phyloP scores from a whole-genome alignment of 2,329 filamentous ascomycete genomes.

The Diaporthe sp. region DNA sequence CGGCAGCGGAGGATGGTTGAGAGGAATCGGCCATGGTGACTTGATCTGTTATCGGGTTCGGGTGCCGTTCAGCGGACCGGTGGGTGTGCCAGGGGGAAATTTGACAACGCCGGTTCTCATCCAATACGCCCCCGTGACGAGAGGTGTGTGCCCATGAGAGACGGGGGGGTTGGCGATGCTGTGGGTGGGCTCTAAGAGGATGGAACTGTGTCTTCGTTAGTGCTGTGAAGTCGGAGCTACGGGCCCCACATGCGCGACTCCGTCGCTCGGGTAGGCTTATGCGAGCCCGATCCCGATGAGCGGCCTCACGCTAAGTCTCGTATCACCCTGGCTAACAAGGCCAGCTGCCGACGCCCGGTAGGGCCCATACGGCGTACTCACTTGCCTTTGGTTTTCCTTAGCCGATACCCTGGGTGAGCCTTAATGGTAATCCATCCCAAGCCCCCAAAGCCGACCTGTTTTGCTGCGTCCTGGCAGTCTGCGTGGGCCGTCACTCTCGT shows the following conservation, averaged over 20 bases:
- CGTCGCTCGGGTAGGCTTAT: conserved; percentile 29
- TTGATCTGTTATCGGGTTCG: too few species aligned
- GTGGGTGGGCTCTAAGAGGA: neutral
- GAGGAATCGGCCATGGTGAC: conserved; percentile 25
- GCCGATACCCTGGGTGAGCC: neutral
- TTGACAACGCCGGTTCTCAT: neutral
- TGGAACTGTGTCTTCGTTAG: neutral
- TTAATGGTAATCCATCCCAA: neutral
- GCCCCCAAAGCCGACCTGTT: neutral
- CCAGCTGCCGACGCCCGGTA: neutral
- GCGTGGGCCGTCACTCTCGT: neutral
- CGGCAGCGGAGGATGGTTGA: neutral
- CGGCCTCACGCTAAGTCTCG: neutral
- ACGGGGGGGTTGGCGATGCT: neutral
- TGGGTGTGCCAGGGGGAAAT: too few species aligned
- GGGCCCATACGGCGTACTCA: neutral
- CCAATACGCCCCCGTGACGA: neutral
- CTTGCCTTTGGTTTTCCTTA: neutral
- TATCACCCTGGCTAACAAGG: neutral
- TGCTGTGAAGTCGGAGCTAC: neutral
- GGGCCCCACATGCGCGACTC: neutral
- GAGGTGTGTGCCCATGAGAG: neutral
- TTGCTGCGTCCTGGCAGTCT: neutral
- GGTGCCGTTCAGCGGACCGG: too few species aligned
- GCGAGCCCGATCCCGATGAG: conserved; percentile 27